phyloP scores from a whole-genome alignment of 805 yeast species.

The Phaffomyces opuntiae region DNA sequence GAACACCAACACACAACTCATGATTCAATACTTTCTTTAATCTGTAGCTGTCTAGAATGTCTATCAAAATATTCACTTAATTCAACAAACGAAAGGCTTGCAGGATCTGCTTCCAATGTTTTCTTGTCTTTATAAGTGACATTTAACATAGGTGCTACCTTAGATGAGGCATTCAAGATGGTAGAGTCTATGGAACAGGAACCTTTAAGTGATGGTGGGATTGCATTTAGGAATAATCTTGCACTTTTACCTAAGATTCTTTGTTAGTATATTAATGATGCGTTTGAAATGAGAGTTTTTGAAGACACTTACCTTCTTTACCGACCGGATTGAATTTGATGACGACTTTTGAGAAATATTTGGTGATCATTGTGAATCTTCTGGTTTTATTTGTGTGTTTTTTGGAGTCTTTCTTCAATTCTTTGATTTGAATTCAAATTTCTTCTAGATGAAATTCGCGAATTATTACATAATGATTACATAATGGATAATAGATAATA shows the following conservation, averaged over 20 bases:
- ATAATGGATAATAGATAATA: too few relatives aligned
- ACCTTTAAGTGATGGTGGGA: constrained; percentile 69
- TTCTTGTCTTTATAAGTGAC: constrained; percentile 82
- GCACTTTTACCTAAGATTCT: constrained; percentile 55
- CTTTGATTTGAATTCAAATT: background rate
- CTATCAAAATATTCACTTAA: constrained; percentile 63
- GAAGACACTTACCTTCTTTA: constrained; percentile 41
- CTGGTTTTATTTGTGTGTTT: background rate
- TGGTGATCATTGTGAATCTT: constrained; percentile 63
- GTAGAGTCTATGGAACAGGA: constrained; percentile 58
- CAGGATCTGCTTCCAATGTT: constrained; percentile 61
- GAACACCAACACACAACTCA: constrained; percentile 4
- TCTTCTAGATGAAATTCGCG: background rate
- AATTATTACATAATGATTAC: background rate
- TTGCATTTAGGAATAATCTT: constrained; percentile 67
- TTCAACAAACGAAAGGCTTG: constrained; percentile 47
- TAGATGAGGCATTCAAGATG: constrained; percentile 41
- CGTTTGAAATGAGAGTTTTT: background rate
- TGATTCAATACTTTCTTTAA: constrained; percentile 60
- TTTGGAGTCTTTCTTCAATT: background rate
- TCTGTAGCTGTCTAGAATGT: constrained; percentile 72
- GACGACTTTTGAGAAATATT: constrained; percentile 71
- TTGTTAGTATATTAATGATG: background rate
- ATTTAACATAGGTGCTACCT: constrained; percentile 51
- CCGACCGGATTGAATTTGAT: constrained; percentile 78